Conservation (phyloP, 148 eudicot species). For the Cornus kousa region DNA sequence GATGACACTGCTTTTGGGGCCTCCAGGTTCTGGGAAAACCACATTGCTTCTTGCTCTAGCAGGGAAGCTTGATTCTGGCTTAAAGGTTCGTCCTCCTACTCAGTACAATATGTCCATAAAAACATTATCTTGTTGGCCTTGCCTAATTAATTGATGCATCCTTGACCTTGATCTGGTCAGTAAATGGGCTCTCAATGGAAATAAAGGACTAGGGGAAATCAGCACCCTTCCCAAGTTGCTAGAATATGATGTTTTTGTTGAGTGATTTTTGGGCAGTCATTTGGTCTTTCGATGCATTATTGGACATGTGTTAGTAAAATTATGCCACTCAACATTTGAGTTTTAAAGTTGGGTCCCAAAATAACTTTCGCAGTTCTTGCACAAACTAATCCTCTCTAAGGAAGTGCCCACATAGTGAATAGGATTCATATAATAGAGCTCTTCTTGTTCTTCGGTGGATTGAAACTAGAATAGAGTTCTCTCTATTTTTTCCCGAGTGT, state of each 20-base stretch:
- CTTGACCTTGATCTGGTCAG: background rate
- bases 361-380: background rate
- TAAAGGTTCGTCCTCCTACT: constrained; percentile 55
- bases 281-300: background rate
- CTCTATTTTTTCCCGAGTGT: no score
- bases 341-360: no score
- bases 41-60: constrained; percentile 76
- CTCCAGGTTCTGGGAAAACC: constrained; percentile 91
- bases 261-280: background rate
- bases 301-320: background rate
- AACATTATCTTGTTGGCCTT: background rate
- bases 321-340: no score
- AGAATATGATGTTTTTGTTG: background rate
- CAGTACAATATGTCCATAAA: constrained; percentile 1
- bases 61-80: constrained; percentile 65
- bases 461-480: background rate
- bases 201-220: no score
- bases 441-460: background rate
- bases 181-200: no score
- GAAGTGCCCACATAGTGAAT: background rate
- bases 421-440: background rate
- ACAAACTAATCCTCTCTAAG: background rate
- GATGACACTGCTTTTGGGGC: constrained; percentile 93
- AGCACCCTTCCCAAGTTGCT: no score
- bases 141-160: background rate